Evolutionary conservation across 768 basidiomycete genomes (phyloP), one percentile per base, ranked within the genome.

Genomic region (Trametopsis cervina): DNA sequence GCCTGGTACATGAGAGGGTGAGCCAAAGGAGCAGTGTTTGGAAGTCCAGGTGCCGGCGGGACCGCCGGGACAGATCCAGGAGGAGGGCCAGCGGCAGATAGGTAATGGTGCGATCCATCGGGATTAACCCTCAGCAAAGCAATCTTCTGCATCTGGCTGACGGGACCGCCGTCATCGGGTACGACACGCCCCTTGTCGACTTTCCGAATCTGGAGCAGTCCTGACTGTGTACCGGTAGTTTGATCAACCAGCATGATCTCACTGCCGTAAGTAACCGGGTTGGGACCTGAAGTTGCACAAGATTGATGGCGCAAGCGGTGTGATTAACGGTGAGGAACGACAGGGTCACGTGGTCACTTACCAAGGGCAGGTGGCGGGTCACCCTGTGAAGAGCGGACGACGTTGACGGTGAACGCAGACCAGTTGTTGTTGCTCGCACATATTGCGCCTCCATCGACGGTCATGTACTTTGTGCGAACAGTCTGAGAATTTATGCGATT

Each of bases 401-500:
- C 86, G 63, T 90, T 90, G 60, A 95, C 88, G 60, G 85, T 90
- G 72, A 95, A 94, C 27, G 93, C 91, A 48, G 90, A 90, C 93
- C 92, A 95, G 40, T 85, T 77, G 54, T 88, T 73, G 62, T 91
- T 92, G 65, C 86, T 90, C n/a, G 91, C 89, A 67, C 85, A 86
- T 49, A 91, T 69, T 60, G 83, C 81, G 44, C 77, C 81, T 57
- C 82, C 79, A 57, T 94, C 90, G 63, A 94, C 84, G 46, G 88
- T 89, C 89, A 97, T 92, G 66, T 94, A 97, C 72, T 95, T 95
- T 49, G 93, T 96, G 61, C 93, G 85, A 51, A 95, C 92, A 33
- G 93, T 92, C 69, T 97, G 93, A 12, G 89, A 89, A 67, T 95
- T 93, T 75, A 97, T 91, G 60, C 93, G 85, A 65, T 93, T 92